Evolutionary conservation across 2,329 filamentous ascomycete genomes (phyloP), one percentile per base, ranked within the genome.

Genomic region (Tolypocladium tropicale): DNA sequence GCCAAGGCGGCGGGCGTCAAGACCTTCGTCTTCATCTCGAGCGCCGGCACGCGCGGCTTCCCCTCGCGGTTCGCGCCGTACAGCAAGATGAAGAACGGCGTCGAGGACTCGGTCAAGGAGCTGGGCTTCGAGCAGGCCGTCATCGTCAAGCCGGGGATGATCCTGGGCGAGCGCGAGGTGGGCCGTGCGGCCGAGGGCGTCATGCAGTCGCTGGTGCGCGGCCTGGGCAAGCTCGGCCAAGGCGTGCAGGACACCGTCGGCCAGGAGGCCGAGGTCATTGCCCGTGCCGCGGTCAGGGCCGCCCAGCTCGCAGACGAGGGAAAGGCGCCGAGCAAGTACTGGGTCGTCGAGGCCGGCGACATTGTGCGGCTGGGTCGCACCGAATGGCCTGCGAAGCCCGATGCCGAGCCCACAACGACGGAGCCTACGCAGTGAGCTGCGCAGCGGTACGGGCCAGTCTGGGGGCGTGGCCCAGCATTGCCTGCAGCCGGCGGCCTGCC

Each of bases 21-120:
- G 61, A 86, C 86, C 2, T 95, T 88, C 66, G 85, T 96, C 25
- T 84, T 95, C 60, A 79, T 95, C 56, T 91, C 87, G 0, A 78
- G 79, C 25, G 74, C 64, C 1, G 79, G 79, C 56, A 79, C 74
- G 1, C 71, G 76, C 23, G 67, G 74, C 16, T 30, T 78, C 41
- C 33, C 74, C 34, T 53, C 62, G 48, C 52, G 72, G 70, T 53
- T 76, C 74, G n/a, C 81, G 68, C 73, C 76, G 65, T 72, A 79
- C 72, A 59, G 82, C 74, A 61, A 76, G 70, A 94, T 96, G 89
- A 96, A 96, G 77, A 84, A 83, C 28, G 89, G 94, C 63, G 83
- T 96, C 43, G 93, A 97, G 70, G 87, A 95, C 36, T 77, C 83
- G 18, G 80, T 96, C 58, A 81, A 82, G 68, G 81, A 73, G 46